phyloP scores from a whole-genome alignment of 371 early-diverging fungal genomes.

The Funneliformis caledonium region DNA sequence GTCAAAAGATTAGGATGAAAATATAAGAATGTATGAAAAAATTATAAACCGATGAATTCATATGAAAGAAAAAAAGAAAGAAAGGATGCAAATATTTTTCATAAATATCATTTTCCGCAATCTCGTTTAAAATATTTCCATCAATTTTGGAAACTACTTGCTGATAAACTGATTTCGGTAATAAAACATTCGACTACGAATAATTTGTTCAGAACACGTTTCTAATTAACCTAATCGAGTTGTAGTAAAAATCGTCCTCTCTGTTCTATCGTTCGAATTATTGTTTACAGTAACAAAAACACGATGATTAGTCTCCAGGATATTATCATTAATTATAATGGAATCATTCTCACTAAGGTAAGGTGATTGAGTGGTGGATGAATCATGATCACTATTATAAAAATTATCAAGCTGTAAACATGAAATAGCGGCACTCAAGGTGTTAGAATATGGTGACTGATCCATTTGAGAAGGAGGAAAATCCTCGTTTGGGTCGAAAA shows the following conservation, averaged over 20 bases:
- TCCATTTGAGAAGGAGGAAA: neutral
- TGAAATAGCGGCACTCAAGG: neutral
- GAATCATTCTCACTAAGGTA: neutral
- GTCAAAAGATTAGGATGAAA: too few relatives aligned
- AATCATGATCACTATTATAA: neutral
- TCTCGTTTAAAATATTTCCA: too few relatives aligned
- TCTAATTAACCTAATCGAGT: neutral
- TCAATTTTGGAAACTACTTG: too few relatives aligned
- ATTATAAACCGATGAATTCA: too few relatives aligned
- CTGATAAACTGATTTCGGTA: neutral
- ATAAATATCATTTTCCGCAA: too few relatives aligned
- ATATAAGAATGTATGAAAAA: too few relatives aligned
- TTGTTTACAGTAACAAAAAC: neutral
- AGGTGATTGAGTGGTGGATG: neutral
- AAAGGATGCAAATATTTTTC: too few relatives aligned
- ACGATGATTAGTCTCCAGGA: neutral
- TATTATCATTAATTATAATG: neutral
- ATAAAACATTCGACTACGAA: neutral
- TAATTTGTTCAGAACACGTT: neutral
- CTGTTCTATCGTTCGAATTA: neutral
- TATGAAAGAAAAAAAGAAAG: too few relatives aligned
- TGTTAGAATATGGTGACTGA: neutral
- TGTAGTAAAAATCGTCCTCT: neutral
- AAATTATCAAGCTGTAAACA: neutral
- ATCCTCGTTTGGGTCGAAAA: constrained; percentile 26